These are phyloP conservation scores for Xylaria hypoxylon DNA, from an alignment of 2,329 filamentous ascomycete species.

Conservation along the genomic window DNA sequence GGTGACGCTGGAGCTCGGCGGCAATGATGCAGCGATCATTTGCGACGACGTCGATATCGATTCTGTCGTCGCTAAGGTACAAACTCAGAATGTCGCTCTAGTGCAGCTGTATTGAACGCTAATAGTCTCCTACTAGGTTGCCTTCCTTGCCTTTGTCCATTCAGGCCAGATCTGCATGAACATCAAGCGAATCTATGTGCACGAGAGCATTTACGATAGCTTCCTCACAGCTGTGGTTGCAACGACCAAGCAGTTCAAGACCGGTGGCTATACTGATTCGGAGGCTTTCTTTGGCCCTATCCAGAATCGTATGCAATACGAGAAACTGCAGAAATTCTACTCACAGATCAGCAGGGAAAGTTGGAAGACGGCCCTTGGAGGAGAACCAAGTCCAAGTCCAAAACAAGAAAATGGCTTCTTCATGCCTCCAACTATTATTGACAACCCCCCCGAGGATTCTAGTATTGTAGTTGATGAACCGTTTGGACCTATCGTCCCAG, in stretches of 20 bases:
- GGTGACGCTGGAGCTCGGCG: conserved; percentile 72
- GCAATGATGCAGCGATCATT: conserved; percentile 70
- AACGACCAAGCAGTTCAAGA: conserved; percentile 31
- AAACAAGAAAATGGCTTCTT: conserved; percentile 33
- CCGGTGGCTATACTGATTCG: not conserved
- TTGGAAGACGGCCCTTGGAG: conserved; percentile 38
- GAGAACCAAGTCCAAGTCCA: conserved; percentile 5
- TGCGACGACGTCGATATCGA: conserved; percentile 64
- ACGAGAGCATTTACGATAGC: conserved; percentile 60
- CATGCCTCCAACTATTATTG: conserved; percentile 42
- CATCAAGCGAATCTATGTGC: conserved; percentile 67
- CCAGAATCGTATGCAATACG: conserved; percentile 43
- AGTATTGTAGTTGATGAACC: conserved; percentile 41
- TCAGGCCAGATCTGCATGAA: conserved; percentile 64
- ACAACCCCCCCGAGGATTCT: conserved; percentile 44
- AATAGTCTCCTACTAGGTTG: conserved; percentile 40
- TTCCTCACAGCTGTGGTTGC: conserved; percentile 59
- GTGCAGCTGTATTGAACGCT: not conserved
- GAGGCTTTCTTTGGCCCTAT: conserved; percentile 36
- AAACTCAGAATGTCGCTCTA: too few species aligned
- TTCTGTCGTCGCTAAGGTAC: not conserved
- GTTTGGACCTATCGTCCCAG: conserved; percentile 56
- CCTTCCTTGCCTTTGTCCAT: conserved; percentile 58
- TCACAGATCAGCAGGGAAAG: conserved; percentile 39
- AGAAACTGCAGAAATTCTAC: conserved; percentile 43